A percentile compares a stretch with the other conserved stretches of the same genome.
Conservation (phyloP, 73 alveolate genomes). For the Stentor coeruleus region DNA sequence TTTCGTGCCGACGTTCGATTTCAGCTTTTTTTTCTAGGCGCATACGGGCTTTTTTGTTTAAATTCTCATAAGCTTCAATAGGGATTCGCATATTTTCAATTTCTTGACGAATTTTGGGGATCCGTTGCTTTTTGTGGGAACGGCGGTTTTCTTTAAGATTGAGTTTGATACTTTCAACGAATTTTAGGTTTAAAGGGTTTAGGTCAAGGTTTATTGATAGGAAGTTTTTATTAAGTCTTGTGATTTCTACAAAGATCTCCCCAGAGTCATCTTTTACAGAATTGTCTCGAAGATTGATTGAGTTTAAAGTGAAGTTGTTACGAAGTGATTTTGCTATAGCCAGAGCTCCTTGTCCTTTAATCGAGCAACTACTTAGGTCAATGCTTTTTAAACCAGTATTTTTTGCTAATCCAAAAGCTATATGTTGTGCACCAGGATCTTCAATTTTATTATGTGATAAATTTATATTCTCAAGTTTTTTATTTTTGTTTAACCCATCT, state of each 20-base stretch:
- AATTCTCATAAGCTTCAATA: not conserved
- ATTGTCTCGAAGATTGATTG: not conserved
- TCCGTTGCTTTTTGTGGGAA: not conserved
- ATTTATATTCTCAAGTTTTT: not conserved
- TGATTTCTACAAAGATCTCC: not conserved
- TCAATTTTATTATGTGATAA: not conserved
- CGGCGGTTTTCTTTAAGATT: not conserved
- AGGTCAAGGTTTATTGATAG: not conserved
- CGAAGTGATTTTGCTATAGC: not conserved
- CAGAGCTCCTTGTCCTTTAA: not conserved
- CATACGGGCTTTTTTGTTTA: not conserved
- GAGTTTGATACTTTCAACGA: not conserved
- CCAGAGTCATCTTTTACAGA: conserved; percentile 1
- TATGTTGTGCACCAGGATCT: not conserved
- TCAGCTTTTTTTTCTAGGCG: not conserved
- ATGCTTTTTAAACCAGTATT: not conserved
- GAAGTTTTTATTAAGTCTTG: not conserved
- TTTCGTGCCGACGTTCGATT: not conserved
- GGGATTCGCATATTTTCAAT: not conserved
- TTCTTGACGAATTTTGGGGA: not conserved
- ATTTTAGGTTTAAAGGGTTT: not conserved
- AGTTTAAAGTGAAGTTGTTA: not conserved
- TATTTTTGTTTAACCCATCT: not conserved
- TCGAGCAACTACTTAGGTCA: not conserved
- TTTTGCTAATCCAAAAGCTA: conserved; percentile 5